Base-by-base conservation (phyloP, 495 filamentous ascomycete species). In the Penicillium cataractarum region DNA sequence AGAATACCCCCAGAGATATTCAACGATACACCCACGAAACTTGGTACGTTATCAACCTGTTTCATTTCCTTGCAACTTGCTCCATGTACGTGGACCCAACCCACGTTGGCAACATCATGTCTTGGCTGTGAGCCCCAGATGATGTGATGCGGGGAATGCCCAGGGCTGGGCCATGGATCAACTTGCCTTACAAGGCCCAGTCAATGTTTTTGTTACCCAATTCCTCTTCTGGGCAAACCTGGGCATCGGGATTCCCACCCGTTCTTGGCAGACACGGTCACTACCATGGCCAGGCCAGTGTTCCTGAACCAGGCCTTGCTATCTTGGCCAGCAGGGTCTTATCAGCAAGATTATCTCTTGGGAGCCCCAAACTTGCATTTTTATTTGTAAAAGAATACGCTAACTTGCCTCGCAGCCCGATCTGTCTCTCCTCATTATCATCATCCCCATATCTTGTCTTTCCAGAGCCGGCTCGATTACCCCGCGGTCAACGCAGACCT, bases 61-160 rank as follows among this genome's bases (percentile, higher is more conserved):
- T 33, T 29, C 50, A 31, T 58, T 32, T 10, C 22, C 39, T 64
- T 46, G 53, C 49, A 21, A 12, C 22, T 42, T 37, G 26, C 27
- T 50, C 29, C 21, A 58, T 31, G 10, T 24, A 24, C 44, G 44
- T 13, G 44, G 44, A 26, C 6, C 46, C 24, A 7, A 15, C 22
- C 24, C 46, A 27, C 26, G 46, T 27, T 50, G 46, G 13, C 13
- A 37, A 39, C 15, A 17, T 65, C 67, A 75, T 74, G 76, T 67
- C 66, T 29, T 29, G 46, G 46, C 37, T 39, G 9, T 61, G 56
- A 31, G 57, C 32, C 52, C 40, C 39, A 21, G 40, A 66, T 67
- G 67, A 68, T 67, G 61, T 63, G 62, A 64, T 74, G 72, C 70
- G 74, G 74, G 68, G 72, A 71, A 73, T 42, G 63, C 61, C 60